phyloP scores from a whole-genome alignment of 2,329 filamentous ascomycete genomes.

The Pseudovirgaria hyperparasitica region DNA sequence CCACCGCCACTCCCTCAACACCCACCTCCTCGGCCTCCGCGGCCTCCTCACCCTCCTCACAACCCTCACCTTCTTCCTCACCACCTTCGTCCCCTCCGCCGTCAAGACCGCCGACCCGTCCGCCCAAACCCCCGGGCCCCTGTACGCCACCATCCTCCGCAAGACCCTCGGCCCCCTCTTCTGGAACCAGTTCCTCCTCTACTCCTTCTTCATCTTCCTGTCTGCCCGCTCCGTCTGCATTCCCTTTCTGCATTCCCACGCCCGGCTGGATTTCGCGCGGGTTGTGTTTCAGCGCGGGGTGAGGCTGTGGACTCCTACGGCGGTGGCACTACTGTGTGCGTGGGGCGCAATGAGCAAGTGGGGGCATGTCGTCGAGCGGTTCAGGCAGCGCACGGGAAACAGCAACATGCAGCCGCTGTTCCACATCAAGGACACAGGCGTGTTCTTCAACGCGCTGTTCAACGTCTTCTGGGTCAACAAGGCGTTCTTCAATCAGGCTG shows the following conservation, averaged over 20 bases:
- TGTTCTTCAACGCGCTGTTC: conserved; percentile 35
- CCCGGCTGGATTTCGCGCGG: conserved; percentile 22
- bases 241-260: conserved; percentile 27
- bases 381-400: conserved; percentile 26
- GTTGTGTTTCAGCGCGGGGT: conserved; percentile 30
- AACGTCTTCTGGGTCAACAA: conserved; percentile 34
- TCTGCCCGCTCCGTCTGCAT: conserved; percentile 31
- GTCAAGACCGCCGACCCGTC: conserved; percentile 21
- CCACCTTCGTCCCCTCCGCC: conserved; percentile 30
- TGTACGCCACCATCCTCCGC: conserved; percentile 29
- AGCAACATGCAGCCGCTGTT: conserved; percentile 20
- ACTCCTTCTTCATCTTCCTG: conserved; percentile 33
- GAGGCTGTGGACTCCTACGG: conserved; percentile 29
- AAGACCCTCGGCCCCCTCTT: conserved; percentile 33
- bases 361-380: conserved; percentile 24
- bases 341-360: conserved; percentile 22
- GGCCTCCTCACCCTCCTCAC: conserved; percentile 30
- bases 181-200: conserved; percentile 34
- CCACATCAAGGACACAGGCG: conserved; percentile 24
- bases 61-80: conserved; percentile 34
- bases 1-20: conserved; percentile 11
- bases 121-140: conserved; percentile 21
- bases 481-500: conserved; percentile 25
- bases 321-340: conserved; percentile 27
- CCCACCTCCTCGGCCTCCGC: conserved; percentile 31